Conservation (phyloP, 306 rosid genomes). For the Medicago arabica region DNA sequence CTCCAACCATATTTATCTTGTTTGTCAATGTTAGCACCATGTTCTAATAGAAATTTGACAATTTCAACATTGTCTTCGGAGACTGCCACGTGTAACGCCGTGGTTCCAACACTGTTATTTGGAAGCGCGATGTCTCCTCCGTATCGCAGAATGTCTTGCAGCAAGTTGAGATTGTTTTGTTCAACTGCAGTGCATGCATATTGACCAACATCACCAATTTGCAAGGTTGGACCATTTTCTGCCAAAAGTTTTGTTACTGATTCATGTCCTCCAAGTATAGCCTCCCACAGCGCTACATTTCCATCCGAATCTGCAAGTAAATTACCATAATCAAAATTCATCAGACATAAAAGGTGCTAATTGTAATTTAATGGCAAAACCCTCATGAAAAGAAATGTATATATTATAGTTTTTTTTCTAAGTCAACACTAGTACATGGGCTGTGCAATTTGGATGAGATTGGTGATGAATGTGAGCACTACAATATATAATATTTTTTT, state of each 20-base stretch:
- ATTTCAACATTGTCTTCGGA: constrained; percentile 67
- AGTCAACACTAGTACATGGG: constrained; percentile 22
- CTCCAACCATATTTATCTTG: constrained; percentile 74
- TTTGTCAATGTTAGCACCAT: constrained; percentile 71
- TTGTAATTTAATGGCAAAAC: not conserved
- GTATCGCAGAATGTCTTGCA: constrained; percentile 55
- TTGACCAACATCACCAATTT: constrained; percentile 63
- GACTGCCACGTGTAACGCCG: constrained; percentile 86
- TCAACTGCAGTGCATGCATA: constrained; percentile 75
- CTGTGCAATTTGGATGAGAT: constrained; percentile 29
- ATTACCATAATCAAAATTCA: not conserved
- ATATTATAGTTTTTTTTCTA: not conserved
- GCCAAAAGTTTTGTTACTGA: constrained; percentile 53
- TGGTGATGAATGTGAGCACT: not conserved
- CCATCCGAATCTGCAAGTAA: constrained; percentile 72
- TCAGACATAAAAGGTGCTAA: not conserved
- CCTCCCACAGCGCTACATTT: constrained; percentile 85
- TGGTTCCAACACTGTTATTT: constrained; percentile 48
- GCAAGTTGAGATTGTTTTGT: constrained; percentile 60
- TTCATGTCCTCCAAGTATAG: constrained; percentile 68
- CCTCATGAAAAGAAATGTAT: not conserved
- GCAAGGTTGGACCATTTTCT: constrained; percentile 72
- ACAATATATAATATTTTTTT: not conserved
- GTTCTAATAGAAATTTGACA: constrained; percentile 65
- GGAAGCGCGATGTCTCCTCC: constrained; percentile 72